Evolutionary conservation across 2,329 filamentous ascomycete species (phyloP).

Genomic region (Aspergillus sp.): DNA sequence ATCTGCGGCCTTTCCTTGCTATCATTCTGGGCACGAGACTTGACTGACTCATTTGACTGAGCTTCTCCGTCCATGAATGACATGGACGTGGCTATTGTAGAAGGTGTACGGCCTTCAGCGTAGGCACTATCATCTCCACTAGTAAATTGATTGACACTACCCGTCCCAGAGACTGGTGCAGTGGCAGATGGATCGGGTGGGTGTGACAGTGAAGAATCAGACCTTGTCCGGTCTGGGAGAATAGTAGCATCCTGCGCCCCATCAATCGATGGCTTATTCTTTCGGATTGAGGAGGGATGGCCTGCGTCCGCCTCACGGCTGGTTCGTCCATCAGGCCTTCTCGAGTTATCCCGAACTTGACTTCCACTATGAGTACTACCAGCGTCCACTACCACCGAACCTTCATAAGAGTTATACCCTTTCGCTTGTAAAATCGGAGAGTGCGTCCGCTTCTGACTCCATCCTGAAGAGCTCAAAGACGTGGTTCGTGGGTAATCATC

Average conservation of each 20-base stretch:
- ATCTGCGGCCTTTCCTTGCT: constrained; percentile 36
- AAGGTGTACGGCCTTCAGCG: constrained; percentile 30
- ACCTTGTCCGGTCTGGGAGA: constrained; percentile 36
- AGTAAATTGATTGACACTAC: constrained; percentile 30
- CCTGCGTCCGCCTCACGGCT: constrained; percentile 29
- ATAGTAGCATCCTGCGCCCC: constrained; percentile 19
- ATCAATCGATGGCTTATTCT: constrained; percentile 27
- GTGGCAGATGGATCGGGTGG: constrained; percentile 26
- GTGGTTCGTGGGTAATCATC: constrained; percentile 30
- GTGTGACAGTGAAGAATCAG: constrained; percentile 32
- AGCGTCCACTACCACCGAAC: constrained; percentile 17
- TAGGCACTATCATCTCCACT: constrained; percentile 25
- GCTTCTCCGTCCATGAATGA: constrained; percentile 32
- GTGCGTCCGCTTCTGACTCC: constrained; percentile 28
- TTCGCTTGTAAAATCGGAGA: constrained; percentile 37
- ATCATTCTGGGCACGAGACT: constrained; percentile 22
- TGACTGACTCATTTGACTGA: constrained; percentile 27
- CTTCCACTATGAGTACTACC: constrained; percentile 21
- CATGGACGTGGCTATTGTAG: constrained; percentile 27
- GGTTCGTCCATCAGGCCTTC: constrained; percentile 29
- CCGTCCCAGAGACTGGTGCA: constrained; percentile 27
- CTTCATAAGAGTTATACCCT: constrained; percentile 29
- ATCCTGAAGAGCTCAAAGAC: constrained; percentile 31
- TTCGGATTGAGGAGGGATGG: constrained; percentile 23
- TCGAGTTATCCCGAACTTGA: constrained; percentile 23